A percentile compares a stretch with the other conserved stretches of the same genome.
Evolutionary conservation across 164 flowering plant genomes (phyloP).

Genomic region (Malania oleifera): DNA sequence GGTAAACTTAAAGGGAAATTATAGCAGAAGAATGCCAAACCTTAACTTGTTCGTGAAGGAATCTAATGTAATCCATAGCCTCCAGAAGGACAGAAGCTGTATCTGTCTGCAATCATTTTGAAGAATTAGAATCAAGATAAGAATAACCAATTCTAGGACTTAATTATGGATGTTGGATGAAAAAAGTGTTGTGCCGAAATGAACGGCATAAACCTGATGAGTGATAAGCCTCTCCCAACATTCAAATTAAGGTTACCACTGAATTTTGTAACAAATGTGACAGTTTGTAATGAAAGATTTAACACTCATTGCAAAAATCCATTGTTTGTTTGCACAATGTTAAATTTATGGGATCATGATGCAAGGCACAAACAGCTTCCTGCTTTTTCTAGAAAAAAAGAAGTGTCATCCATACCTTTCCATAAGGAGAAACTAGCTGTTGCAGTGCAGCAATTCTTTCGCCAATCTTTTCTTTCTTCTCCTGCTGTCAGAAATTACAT

Average conservation of each 20-base stretch:
- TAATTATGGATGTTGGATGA: background rate
- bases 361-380: background rate
- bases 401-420: conserved; percentile 48
- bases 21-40: conserved; percentile 27
- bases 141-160: background rate
- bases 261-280: no score
- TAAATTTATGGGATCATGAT: no score
- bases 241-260: background rate
- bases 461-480: conserved; percentile 77
- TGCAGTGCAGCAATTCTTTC: conserved; percentile 70
- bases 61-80: conserved; percentile 80
- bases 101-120: conserved; percentile 57
- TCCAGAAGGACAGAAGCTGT: conserved; percentile 87
- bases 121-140: background rate
- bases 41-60: conserved; percentile 92
- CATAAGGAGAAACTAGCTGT: conserved; percentile 89
- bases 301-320: background rate
- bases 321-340: no score
- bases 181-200: background rate
- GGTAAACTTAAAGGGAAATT: no score
- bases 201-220: background rate
- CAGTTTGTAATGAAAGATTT: background rate
- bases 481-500: conserved; percentile 30
- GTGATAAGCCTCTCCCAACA: background rate
- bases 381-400: background rate